Conservation (phyloP, 1,284 basidiomycete genomes). For the Taiwanofungus camphoratus region DNA sequence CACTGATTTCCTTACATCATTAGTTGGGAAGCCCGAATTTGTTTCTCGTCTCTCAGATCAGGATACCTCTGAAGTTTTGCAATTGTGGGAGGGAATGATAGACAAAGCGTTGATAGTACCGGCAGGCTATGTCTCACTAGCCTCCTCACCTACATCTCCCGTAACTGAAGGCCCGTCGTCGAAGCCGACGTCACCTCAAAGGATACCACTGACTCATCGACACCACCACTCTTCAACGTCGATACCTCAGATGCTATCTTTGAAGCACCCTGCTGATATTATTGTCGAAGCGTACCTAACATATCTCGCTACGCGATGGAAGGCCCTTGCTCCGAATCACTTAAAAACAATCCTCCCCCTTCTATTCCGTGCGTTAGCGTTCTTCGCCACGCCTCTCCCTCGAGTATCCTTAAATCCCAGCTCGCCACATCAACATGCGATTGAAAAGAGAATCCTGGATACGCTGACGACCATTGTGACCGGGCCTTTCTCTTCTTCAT, state of each 20-base stretch:
- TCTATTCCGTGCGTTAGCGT: slow-evolving; percentile 63
- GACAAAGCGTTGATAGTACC: slow-evolving; percentile 45
- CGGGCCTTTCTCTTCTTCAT: slow-evolving; percentile 59
- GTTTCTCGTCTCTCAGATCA: slow-evolving; percentile 54
- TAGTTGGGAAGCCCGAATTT: slow-evolving; percentile 45
- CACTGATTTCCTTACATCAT: slow-evolving; percentile 46
- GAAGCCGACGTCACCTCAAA: slow-evolving; percentile 23
- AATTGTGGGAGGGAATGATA: slow-evolving; percentile 54
- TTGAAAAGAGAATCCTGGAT: slow-evolving; percentile 54
- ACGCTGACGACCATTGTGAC: slow-evolving; percentile 50
- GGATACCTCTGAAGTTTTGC: slow-evolving; percentile 44
- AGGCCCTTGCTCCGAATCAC: slow-evolving; percentile 46
- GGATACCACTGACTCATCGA: slow-evolving; percentile 38
- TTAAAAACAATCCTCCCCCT: slow-evolving; percentile 56
- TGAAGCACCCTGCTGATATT: slow-evolving; percentile 45
- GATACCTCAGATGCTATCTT: slow-evolving; percentile 26
- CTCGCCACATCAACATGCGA: slow-evolving; percentile 28
- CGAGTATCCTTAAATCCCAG: slow-evolving; percentile 47
- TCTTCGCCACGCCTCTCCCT: slow-evolving; percentile 58
- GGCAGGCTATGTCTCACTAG: slow-evolving; percentile 20
- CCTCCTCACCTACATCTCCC: slow-evolving; percentile 24
- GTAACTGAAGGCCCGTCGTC: slow-evolving; percentile 23
- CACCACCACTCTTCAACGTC: slow-evolving; percentile 53
- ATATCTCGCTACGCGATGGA: slow-evolving; percentile 54
- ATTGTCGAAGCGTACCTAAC: slow-evolving; percentile 57